phyloP scores from a whole-genome alignment of 768 basidiomycete species.

The Leucocoprinus leucothites region DNA sequence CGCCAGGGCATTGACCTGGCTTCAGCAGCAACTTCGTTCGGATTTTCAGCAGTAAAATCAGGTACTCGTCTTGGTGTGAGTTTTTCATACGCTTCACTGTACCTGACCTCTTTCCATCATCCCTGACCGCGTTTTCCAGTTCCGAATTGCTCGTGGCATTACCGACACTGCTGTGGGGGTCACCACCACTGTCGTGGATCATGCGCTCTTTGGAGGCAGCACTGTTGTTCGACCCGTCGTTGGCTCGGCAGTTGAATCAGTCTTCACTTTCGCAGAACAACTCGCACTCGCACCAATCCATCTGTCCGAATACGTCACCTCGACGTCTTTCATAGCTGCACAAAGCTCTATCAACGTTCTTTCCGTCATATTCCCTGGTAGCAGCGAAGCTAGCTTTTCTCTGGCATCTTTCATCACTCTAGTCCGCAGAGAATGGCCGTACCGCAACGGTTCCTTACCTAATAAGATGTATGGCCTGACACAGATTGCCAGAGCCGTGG shows the following conservation, averaged over 20 bases:
- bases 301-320: slow-evolving; percentile 72
- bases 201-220: slow-evolving; percentile 61
- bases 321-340: slow-evolving; percentile 70
- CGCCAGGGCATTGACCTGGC: slow-evolving; percentile 68
- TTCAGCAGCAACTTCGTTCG: slow-evolving; percentile 56
- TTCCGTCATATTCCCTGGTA: slow-evolving; percentile 68
- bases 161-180: slow-evolving; percentile 55
- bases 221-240: slow-evolving; percentile 56
- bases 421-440: slow-evolving; percentile 75
- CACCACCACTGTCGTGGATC: slow-evolving; percentile 59
- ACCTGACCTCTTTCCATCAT: not conserved
- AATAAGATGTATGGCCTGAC: slow-evolving; percentile 59
- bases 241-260: slow-evolving; percentile 55
- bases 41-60: slow-evolving; percentile 65
- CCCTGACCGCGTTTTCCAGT: slow-evolving; percentile 40
- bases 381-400: slow-evolving; percentile 79
- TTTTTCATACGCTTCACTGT: not conserved
- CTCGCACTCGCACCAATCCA: slow-evolving; percentile 73
- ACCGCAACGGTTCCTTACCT: slow-evolving; percentile 52
- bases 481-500: slow-evolving; percentile 65
- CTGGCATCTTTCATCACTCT: slow-evolving; percentile 76
- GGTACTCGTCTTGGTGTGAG: slow-evolving; percentile 70
- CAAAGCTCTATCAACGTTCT: slow-evolving; percentile 75
- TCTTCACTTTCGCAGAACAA: slow-evolving; percentile 64
- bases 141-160: slow-evolving; percentile 62